Percentiles rank a stretch among this genome's conserved stretches.
These are phyloP conservation scores for Aspergillus tubingensis DNA, from an alignment of 2,329 filamentous ascomycete species.

Conservation along the genomic window DNA sequence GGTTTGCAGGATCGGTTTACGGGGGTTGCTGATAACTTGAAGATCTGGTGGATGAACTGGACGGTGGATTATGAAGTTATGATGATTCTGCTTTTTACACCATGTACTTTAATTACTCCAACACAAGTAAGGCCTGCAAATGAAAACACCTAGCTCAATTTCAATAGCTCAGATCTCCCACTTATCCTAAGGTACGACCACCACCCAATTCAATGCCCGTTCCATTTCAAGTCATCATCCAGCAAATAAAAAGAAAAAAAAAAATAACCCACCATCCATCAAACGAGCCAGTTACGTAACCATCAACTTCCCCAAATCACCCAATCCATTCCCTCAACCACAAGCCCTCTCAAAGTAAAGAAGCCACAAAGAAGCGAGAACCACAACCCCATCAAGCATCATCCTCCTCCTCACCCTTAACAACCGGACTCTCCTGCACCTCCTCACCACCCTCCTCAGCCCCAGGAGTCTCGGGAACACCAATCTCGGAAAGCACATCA, in stretches of 20 bases:
- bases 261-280: too few relatives aligned
- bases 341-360: background rate
- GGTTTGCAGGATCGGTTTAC: too few relatives aligned
- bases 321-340: background rate
- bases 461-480: background rate
- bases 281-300: background rate
- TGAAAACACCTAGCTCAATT: background rate
- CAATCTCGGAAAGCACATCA: background rate
- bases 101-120: background rate
- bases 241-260: background rate
- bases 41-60: too few relatives aligned
- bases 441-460: background rate
- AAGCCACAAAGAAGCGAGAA: too few relatives aligned
- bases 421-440: background rate
- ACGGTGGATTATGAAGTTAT: too few relatives aligned
- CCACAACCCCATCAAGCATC: background rate
- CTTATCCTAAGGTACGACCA: background rate
- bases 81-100: too few relatives aligned
- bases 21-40: background rate
- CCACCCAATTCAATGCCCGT: background rate
- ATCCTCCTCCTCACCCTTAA: background rate
- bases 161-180: background rate
- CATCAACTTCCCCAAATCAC: background rate
- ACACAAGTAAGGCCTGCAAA: background rate
- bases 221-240: background rate